Evolutionary conservation across 208 protist genomes (phyloP).

Genomic region (Leishmania aethiopica): DNA sequence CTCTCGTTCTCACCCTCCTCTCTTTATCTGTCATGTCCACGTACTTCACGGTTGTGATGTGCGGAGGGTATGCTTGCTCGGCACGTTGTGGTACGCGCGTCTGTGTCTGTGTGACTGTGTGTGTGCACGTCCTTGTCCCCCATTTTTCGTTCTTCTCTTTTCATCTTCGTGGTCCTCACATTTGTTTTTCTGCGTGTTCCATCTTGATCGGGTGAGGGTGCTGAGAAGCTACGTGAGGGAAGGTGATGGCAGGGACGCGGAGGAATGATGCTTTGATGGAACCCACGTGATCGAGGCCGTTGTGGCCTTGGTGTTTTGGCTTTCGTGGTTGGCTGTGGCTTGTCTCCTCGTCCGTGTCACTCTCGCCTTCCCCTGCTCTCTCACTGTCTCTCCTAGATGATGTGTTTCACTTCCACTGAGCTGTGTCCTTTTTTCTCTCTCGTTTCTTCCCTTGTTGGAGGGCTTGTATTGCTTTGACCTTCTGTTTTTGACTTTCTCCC

Average conservation of each 20-base stretch:
- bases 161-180: background rate
- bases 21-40: background rate
- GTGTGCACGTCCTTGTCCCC: background rate
- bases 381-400: background rate
- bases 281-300: background rate
- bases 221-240: background rate
- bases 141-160: background rate
- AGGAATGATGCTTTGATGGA: background rate
- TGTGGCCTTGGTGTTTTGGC: background rate
- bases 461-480: background rate
- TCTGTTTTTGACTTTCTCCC: background rate
- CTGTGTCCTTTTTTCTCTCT: background rate
- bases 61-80: background rate
- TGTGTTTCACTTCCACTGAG: background rate
- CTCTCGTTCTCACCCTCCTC: background rate
- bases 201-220: background rate
- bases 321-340: background rate
- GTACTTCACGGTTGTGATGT: background rate
- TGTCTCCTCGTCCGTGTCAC: background rate
- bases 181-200: background rate
- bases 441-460: background rate
- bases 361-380: background rate
- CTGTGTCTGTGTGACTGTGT: background rate
- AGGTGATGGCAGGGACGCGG: background rate
- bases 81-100: background rate